Conservation (phyloP, 441 rosid genomes). For the Omphalea diandra region DNA sequence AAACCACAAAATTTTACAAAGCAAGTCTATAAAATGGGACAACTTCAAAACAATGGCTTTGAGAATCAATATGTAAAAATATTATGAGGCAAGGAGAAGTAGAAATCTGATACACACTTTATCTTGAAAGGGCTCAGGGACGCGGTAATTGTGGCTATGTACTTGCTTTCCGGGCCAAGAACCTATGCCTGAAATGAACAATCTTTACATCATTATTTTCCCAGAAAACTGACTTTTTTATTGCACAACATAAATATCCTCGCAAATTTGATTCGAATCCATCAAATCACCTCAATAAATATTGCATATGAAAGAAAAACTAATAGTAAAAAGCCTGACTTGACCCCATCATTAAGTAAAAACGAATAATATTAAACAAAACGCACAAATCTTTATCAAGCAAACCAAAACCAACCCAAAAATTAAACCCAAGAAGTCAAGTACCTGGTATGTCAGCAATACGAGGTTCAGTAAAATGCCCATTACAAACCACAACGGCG, state of each 20-base stretch:
- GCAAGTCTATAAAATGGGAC: background rate
- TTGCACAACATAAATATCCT: background rate
- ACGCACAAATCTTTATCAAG: background rate
- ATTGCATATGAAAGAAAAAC: background rate
- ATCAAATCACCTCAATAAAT: background rate
- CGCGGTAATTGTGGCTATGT: constrained; percentile 90
- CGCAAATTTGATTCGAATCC: background rate
- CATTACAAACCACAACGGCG: constrained; percentile 85
- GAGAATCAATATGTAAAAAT: background rate
- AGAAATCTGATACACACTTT: constrained; percentile 49
- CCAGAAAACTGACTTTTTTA: no score
- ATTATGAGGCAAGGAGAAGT: background rate
- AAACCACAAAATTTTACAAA: background rate
- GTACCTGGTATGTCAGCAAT: constrained; percentile 65
- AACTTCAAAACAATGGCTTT: background rate
- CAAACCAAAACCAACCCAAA: background rate
- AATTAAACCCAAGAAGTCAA: background rate
- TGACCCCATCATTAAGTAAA: background rate
- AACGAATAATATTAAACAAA: background rate
- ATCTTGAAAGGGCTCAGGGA: constrained; percentile 57
- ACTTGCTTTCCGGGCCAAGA: constrained; percentile 91
- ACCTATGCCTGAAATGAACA: constrained; percentile 48
- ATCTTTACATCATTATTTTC: background rate
- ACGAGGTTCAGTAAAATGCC: constrained; percentile 75
- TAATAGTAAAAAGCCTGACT: background rate